phyloP scores from a whole-genome alignment of 1,284 basidiomycete species.

The Tilletia horrida region DNA sequence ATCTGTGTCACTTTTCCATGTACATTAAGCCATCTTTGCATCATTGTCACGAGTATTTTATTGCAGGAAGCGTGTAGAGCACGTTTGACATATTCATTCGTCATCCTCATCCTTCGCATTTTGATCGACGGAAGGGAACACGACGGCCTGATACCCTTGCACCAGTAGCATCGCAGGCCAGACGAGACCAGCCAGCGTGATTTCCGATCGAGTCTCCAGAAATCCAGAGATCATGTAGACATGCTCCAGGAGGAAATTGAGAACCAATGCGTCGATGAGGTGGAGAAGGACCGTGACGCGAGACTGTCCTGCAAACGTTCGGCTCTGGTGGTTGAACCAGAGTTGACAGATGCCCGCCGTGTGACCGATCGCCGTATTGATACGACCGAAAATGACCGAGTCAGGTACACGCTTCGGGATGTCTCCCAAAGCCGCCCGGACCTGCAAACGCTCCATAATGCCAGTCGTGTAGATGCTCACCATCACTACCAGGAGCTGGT shows the following conservation, averaged over 20 bases:
- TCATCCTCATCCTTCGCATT: slow-evolving; percentile 7
- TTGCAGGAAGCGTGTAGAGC: too few relatives aligned
- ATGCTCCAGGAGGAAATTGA: not conserved
- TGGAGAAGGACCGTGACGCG: not conserved
- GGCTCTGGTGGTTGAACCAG: not conserved
- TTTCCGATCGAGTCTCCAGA: not conserved
- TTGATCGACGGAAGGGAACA: not conserved
- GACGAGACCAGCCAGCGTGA: not conserved
- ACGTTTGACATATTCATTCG: too few relatives aligned
- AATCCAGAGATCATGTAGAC: not conserved
- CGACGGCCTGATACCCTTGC: not conserved
- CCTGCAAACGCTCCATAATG: too few relatives aligned
- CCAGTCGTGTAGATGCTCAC: too few relatives aligned
- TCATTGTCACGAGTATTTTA: too few relatives aligned
- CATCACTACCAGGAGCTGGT: too few relatives aligned
- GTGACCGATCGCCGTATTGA: too few relatives aligned
- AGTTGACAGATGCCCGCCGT: not conserved
- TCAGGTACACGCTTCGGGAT: too few relatives aligned
- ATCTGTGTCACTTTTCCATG: too few relatives aligned
- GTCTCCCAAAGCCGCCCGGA: too few relatives aligned
- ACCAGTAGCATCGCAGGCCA: not conserved
- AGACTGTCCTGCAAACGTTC: not conserved
- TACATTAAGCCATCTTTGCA: too few relatives aligned
- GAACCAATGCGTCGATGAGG: not conserved
- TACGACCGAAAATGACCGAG: too few relatives aligned